Percentiles rank a stretch among this genome's conserved stretches.
These are phyloP conservation scores for Acanthamoeba rhysodes DNA, from an alignment of 208 protist genomes.

Conservation along the genomic window DNA sequence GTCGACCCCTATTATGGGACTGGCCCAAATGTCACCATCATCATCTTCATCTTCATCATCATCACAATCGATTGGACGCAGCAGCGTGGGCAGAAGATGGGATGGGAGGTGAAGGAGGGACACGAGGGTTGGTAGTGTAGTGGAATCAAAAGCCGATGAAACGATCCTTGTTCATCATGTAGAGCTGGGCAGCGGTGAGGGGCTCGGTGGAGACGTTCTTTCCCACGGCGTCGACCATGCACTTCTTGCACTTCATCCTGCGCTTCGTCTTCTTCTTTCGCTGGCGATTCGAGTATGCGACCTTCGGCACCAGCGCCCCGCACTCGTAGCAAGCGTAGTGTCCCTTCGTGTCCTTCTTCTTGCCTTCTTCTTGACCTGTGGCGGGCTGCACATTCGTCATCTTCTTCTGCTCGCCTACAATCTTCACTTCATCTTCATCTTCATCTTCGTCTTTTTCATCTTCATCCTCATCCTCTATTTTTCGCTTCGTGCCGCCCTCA, in stretches of 20 bases:
- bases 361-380: neutral
- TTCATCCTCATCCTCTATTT: slow-evolving; percentile 14
- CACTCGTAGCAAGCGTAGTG: slow-evolving; percentile 5
- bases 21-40: too few species aligned
- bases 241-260: slow-evolving; percentile 17
- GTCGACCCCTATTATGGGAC: too few species aligned
- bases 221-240: slow-evolving; percentile 33
- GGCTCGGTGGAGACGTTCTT: neutral
- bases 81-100: too few species aligned
- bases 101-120: neutral
- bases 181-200: neutral
- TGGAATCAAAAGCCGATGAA: neutral
- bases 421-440: neutral
- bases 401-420: neutral
- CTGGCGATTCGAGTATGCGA: neutral
- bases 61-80: neutral
- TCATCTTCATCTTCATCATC: too few species aligned
- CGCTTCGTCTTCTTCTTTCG: slow-evolving; percentile 31
- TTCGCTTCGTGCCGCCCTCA: neutral
- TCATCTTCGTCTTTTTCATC: neutral
- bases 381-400: too few species aligned
- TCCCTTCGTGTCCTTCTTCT: neutral
- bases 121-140: too few species aligned
- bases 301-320: neutral
- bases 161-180: slow-evolving; percentile 38